Base-by-base conservation (phyloP, 148 eudicot genomes). In the Camellia japonica region DNA sequence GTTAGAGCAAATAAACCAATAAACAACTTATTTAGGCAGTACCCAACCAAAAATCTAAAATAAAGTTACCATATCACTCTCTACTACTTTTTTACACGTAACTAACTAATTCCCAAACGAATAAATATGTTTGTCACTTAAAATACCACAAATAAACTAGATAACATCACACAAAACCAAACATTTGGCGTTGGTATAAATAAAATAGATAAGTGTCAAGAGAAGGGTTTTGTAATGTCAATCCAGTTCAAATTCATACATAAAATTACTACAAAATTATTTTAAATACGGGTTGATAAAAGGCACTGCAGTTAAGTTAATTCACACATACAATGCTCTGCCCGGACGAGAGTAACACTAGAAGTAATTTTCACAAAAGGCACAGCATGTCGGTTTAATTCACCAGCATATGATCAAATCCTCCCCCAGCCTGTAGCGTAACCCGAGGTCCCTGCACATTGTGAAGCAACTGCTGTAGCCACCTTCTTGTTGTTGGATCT, bases 401-500 rank as follows among this genome's bases (percentile, higher is more conserved):
- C 69, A 77, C 81, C 73, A 87, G 83, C 87, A 90, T 79, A 70
- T 89, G 98, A 51, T 96, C 99, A 72, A 92, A 96, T 68, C 90
- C 93, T 58, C 87, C 80, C 55, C 97, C 99, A 19, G 90, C 83
- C 78, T 87, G 97, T 73, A 92, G 79, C 1, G 88, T 76, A 62
- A 90, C 93, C 76, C 90, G 84, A 16, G 89, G 83, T 44, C 84
- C 93, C 70, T 95, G 93, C 41, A 93, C 95, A 20, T 89, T 93
- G 77, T 80, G 90, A 85, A 96, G 87, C 88, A 96, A 73, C 79
- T 92, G 95, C 76, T 90, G 93, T 38, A 93, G 90, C 99, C 99
- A 96, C 81, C 90, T 91, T 83, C 92, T 91, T 62, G 98, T 91
- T 5, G 95, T 93, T 15, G 92, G 95, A 87, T 96, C 98, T 67